Conservation (phyloP, 352 stramenopile genomes). For the Paralagenidium karlingii region DNA sequence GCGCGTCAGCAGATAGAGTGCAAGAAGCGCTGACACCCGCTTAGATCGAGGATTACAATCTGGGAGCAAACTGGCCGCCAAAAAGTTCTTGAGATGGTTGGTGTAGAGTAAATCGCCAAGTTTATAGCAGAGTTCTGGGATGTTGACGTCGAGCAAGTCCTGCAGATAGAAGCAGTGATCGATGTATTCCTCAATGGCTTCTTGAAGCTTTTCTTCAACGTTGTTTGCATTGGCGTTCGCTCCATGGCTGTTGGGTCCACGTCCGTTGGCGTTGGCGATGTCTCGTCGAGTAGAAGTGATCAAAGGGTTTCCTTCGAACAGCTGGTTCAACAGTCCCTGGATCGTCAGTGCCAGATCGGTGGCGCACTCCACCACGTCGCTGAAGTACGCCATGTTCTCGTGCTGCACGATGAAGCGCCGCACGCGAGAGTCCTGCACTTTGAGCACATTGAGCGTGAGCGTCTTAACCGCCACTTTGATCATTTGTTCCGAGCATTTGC, state of each 20-base stretch:
- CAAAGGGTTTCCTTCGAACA: no score
- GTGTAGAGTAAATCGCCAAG: slow-evolving; percentile 63
- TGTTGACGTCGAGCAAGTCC: slow-evolving; percentile 69
- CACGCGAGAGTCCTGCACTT: slow-evolving; percentile 63
- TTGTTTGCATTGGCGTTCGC: background rate
- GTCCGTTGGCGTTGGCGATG: slow-evolving; percentile 1
- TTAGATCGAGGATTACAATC: slow-evolving; percentile 60
- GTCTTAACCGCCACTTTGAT: slow-evolving; percentile 81
- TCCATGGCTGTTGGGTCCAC: background rate
- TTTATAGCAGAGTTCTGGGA: slow-evolving; percentile 73
- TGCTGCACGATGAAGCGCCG: slow-evolving; percentile 60
- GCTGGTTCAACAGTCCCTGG: slow-evolving; percentile 52
- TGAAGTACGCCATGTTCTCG: slow-evolving; percentile 68
- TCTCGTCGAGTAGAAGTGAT: slow-evolving; percentile 16
- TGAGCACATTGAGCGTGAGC: slow-evolving; percentile 74
- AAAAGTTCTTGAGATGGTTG: slow-evolving; percentile 45
- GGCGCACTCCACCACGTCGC: slow-evolving; percentile 59
- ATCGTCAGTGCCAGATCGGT: slow-evolving; percentile 67
- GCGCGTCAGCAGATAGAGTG: slow-evolving; percentile 62
- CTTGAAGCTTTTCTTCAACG: slow-evolving; percentile 61
- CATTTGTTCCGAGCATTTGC: slow-evolving; percentile 66
- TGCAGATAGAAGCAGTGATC: slow-evolving; percentile 81
- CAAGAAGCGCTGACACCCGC: slow-evolving; percentile 61
- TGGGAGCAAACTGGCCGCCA: slow-evolving; percentile 60
- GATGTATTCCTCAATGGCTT: slow-evolving; percentile 69